These are phyloP conservation scores for Pyropia yezoensis DNA, from an alignment of 23 red algal genomes.

Conservation along the genomic window DNA sequence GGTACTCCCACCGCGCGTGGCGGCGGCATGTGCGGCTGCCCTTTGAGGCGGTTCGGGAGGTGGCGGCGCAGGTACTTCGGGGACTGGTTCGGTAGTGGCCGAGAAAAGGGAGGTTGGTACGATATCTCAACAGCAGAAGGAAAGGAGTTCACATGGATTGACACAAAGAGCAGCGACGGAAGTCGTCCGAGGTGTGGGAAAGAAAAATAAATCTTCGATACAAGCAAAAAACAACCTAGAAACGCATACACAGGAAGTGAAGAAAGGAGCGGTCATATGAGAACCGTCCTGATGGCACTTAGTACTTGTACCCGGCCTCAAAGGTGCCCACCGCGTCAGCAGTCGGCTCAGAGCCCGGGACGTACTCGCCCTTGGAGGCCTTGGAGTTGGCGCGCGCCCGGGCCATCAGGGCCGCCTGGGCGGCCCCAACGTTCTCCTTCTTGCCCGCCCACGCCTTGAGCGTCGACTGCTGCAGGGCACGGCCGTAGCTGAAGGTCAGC, in stretches of 20 bases:
- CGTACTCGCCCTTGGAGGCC: slow-evolving; percentile 84
- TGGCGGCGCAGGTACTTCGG: slow-evolving; percentile 5
- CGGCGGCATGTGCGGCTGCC: slow-evolving; percentile 14
- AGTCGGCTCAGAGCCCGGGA: slow-evolving; percentile 86
- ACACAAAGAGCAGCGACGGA: too few species aligned
- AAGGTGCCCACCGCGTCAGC: slow-evolving; percentile 84
- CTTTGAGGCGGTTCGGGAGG: not conserved
- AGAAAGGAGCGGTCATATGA: too few species aligned
- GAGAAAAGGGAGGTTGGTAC: too few species aligned
- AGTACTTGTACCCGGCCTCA: slow-evolving; percentile 97
- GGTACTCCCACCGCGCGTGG: slow-evolving; percentile 15
- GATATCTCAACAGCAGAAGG: too few species aligned
- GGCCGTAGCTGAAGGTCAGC: slow-evolving; percentile 92
- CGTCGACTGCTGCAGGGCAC: slow-evolving; percentile 96
- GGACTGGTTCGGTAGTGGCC: not conserved
- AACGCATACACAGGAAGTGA: too few species aligned
- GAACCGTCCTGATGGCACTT: not conserved
- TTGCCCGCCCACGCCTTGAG: slow-evolving; percentile 97
- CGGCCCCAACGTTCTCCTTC: slow-evolving; percentile 70
- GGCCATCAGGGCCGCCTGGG: slow-evolving; percentile 88
- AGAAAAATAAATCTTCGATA: too few species aligned
- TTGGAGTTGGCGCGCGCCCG: slow-evolving; percentile 92
- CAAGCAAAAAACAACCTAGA: too few species aligned
- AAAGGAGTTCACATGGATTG: too few species aligned
- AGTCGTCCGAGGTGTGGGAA: too few species aligned